phyloP scores from a whole-genome alignment of 768 basidiomycete genomes.

The Termitomyces sp. region DNA sequence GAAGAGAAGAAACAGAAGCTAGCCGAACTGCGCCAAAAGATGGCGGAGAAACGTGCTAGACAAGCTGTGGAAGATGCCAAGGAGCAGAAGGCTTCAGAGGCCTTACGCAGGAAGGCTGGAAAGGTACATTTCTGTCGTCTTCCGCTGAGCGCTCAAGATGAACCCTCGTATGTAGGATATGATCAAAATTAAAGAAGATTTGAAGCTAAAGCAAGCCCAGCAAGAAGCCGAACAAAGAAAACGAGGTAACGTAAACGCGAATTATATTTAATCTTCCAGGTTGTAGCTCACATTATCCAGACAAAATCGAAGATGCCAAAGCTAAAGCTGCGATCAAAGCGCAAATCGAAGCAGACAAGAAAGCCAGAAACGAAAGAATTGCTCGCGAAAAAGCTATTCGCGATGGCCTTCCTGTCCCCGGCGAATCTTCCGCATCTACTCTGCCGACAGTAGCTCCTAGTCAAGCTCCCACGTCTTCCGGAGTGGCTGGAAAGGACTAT shows the following conservation, averaged over 20 bases:
- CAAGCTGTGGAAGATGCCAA: conserved; percentile 72
- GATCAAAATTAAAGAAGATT: conserved; percentile 65
- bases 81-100: conserved; percentile 70
- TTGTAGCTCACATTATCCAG: conserved; percentile 30
- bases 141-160: neutral
- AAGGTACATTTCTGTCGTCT: conserved; percentile 39
- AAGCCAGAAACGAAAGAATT: conserved; percentile 78
- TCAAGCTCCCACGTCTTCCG: conserved; percentile 29
- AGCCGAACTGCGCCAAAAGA: conserved; percentile 69
- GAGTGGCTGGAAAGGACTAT: conserved; percentile 66
- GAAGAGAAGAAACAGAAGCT: conserved; percentile 86
- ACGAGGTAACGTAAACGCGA: conserved; percentile 43
- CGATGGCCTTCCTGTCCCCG: conserved; percentile 52
- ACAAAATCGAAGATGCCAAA: conserved; percentile 85
- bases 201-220: conserved; percentile 70
- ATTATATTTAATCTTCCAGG: neutral
- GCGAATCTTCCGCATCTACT: conserved; percentile 25
- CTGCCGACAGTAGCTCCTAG: conserved; percentile 19
- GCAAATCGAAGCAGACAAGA: conserved; percentile 94
- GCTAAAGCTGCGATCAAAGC: conserved; percentile 85
- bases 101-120: conserved; percentile 78
- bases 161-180: conserved; percentile 47
- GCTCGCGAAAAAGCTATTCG: conserved; percentile 90
- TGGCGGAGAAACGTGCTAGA: conserved; percentile 70
- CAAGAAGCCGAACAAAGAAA: conserved; percentile 82